Percentiles rank a stretch among this genome's conserved stretches.
Conservation (phyloP, 2,329 filamentous ascomycete species). For the Nectriaceae sp. region DNA sequence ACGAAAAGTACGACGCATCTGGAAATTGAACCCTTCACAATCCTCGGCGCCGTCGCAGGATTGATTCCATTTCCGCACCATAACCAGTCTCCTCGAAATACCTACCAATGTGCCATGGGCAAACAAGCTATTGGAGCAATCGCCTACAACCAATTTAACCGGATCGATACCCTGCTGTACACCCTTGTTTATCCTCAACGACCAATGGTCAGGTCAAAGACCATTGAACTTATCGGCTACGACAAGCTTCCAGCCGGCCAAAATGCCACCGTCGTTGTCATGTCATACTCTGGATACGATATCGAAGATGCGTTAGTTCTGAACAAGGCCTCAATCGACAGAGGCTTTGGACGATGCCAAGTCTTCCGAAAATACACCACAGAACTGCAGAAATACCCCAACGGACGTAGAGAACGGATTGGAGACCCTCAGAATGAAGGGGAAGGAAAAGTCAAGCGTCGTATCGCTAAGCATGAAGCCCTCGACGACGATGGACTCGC, state of each 20-base stretch:
- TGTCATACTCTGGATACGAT: conserved; percentile 99
- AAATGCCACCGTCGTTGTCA: conserved; percentile 96
- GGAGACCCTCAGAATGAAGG: conserved; percentile 56
- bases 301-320: conserved; percentile 97
- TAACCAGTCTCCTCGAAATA: conserved; percentile 98
- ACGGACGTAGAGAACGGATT: conserved; percentile 70
- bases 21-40: conserved; percentile 97
- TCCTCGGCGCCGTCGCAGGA: conserved; percentile 92
- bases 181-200: conserved; percentile 97
- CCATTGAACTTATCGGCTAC: conserved; percentile 94
- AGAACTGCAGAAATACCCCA: conserved; percentile 85
- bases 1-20: conserved; percentile 85
- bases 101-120: conserved; percentile 99
- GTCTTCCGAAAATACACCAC: conserved; percentile 95
- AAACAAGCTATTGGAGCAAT: conserved; percentile 99
- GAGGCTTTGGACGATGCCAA: conserved; percentile 94
- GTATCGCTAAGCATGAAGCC: conserved; percentile 68
- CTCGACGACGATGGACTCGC: conserved; percentile 88
- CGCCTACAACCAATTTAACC: conserved; percentile 95
- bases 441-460: conserved; percentile 62
- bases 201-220: conserved; percentile 95
- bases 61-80: conserved; percentile 98
- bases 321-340: conserved; percentile 93
- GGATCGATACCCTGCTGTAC: conserved; percentile 94
- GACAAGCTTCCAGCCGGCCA: conserved; percentile 97